A percentile compares a stretch with the other conserved stretches of the same genome.
These are phyloP conservation scores for Diaporthe longicolla DNA, from an alignment of 2,329 filamentous ascomycete genomes.

Conservation along the genomic window DNA sequence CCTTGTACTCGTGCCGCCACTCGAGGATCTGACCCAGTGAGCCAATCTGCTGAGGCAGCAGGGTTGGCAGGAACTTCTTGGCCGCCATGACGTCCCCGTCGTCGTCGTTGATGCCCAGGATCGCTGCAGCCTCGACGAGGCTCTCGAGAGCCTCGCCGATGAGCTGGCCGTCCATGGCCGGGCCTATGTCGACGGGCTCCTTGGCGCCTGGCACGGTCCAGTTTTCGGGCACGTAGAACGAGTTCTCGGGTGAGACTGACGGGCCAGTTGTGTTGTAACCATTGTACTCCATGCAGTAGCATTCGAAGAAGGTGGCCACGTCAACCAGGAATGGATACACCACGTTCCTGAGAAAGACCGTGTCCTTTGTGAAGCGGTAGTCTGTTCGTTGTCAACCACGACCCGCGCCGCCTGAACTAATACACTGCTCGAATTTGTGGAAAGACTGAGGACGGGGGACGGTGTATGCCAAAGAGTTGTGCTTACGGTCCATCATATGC, in stretches of 20 bases:
- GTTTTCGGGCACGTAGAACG: slow-evolving; percentile 37
- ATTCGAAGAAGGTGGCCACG: slow-evolving; percentile 31
- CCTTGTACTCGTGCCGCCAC: slow-evolving; percentile 45
- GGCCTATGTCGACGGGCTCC: slow-evolving; percentile 35
- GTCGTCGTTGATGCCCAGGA: slow-evolving; percentile 35
- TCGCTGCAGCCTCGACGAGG: slow-evolving; percentile 42
- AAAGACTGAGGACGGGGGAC: too few relatives aligned
- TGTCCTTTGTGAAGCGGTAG: slow-evolving; percentile 36
- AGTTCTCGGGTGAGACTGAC: slow-evolving; percentile 40
- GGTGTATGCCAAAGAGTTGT: too few relatives aligned
- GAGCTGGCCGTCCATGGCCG: slow-evolving; percentile 37
- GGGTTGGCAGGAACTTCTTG: slow-evolving; percentile 31
- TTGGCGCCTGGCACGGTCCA: slow-evolving; percentile 28
- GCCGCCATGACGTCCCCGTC: slow-evolving; percentile 37
- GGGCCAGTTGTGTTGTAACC: slow-evolving; percentile 37
- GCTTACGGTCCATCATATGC: slow-evolving; percentile 32
- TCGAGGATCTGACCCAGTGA: slow-evolving; percentile 46
- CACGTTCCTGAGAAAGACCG: slow-evolving; percentile 20
- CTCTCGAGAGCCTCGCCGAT: slow-evolving; percentile 38
- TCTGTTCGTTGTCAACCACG: neutral
- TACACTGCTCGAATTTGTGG: too few relatives aligned
- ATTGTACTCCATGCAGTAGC: slow-evolving; percentile 22
- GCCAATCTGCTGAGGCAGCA: slow-evolving; percentile 42
- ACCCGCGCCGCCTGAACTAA: too few relatives aligned
- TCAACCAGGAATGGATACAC: slow-evolving; percentile 37